phyloP scores from a whole-genome alignment of 805 yeast species.

The Teunomyces cretensis region DNA sequence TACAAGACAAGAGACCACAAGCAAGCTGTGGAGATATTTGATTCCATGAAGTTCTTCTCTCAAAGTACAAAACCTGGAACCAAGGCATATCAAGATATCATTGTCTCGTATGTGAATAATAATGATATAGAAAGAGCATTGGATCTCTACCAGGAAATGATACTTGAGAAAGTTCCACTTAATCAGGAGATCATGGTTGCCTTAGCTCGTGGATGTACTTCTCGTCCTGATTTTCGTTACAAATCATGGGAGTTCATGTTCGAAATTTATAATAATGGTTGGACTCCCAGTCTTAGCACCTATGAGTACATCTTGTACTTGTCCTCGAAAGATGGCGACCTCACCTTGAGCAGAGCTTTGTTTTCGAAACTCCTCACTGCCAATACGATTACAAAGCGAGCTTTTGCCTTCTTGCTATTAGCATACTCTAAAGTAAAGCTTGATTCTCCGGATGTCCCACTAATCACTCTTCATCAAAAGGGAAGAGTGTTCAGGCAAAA shows the following conservation, averaged over 20 bases:
- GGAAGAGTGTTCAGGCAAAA: constrained; percentile 50
- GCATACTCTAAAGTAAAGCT: constrained; percentile 45
- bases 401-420: constrained; percentile 47
- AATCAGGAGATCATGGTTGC: constrained; percentile 47
- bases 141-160: constrained; percentile 74
- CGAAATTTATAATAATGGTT: constrained; percentile 50
- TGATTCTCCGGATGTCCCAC: constrained; percentile 22
- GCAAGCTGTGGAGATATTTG: constrained; percentile 74
- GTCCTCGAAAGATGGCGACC: constrained; percentile 79
- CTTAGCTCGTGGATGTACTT: constrained; percentile 68
- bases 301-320: constrained; percentile 71
- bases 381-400: constrained; percentile 32
- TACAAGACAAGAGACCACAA: constrained; percentile 47
- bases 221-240: constrained; percentile 44
- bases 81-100: constrained; percentile 67
- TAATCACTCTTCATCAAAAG: constrained; percentile 41
- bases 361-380: constrained; percentile 47
- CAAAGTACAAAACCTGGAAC: constrained; percentile 64
- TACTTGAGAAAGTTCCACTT: constrained; percentile 20
- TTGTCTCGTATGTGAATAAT: constrained; percentile 61
- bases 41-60: constrained; percentile 80
- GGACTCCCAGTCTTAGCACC: constrained; percentile 48
- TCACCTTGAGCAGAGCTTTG: constrained; percentile 66
- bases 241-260: constrained; percentile 80
- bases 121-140: constrained; percentile 71